Conservation (phyloP, 345 rosid species). For the Adansonia digitata region DNA sequence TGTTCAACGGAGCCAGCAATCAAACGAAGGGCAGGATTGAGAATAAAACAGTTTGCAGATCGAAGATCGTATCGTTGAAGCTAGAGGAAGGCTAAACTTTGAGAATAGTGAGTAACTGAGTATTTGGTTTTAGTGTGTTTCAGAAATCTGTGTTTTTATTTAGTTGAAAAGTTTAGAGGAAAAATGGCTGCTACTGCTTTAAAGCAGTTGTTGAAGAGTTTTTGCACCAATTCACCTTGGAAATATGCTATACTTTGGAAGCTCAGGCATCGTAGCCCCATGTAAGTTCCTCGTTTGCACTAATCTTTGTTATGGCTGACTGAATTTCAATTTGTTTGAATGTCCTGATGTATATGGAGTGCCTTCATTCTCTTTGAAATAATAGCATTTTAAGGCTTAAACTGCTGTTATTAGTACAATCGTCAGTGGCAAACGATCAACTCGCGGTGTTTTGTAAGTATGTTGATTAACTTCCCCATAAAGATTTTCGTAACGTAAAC, state of each 20-base stretch:
- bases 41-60: constrained; percentile 34
- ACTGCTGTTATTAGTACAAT: neutral
- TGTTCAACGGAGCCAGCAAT: constrained; percentile 43
- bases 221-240: constrained; percentile 45
- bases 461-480: neutral
- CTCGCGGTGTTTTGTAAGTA: too few species aligned
- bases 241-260: constrained; percentile 59
- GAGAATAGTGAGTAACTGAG: constrained; percentile 16
- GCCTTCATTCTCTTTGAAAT: neutral
- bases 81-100: constrained; percentile 25
- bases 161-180: constrained; percentile 13
- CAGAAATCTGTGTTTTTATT: constrained; percentile 12
- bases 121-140: constrained; percentile 14
- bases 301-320: constrained; percentile 18
- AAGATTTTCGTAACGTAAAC: neutral
- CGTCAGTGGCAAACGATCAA: too few species aligned
- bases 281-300: constrained; percentile 50
- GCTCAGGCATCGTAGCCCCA: constrained; percentile 33
- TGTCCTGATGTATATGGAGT: neutral
- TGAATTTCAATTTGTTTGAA: neutral
- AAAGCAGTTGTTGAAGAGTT: constrained; percentile 42
- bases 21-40: constrained; percentile 41
- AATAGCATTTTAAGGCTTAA: neutral
- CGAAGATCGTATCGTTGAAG: constrained; percentile 58
- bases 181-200: constrained; percentile 43